phyloP scores from a whole-genome alignment of 345 rosid species.

The Lenwebbia sp. region DNA sequence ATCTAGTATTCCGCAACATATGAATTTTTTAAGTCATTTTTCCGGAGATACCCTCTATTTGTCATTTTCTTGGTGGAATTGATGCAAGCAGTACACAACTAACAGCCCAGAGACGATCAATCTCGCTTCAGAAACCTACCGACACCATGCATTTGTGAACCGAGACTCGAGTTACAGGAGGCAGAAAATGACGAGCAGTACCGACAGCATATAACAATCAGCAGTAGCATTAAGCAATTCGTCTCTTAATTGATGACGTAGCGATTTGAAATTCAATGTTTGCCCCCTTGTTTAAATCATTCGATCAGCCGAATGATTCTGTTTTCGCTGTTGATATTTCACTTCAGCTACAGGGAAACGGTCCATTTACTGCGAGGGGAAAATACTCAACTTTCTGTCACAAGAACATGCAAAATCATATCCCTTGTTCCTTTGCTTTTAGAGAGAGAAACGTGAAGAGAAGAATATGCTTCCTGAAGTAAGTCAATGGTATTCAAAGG shows the following conservation, averaged over 20 bases:
- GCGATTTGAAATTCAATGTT: not conserved
- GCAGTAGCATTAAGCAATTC: not conserved
- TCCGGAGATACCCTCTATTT: rapidly evolving
- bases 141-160: not conserved
- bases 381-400: not conserved
- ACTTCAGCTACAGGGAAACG: not conserved
- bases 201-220: not conserved
- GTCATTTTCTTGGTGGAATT: not conserved
- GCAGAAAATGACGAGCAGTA: not conserved
- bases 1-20: not conserved
- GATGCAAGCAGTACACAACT: not conserved
- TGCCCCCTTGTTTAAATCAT: not conserved
- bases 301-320: not conserved
- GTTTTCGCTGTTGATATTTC: not conserved
- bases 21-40: not conserved
- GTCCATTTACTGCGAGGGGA: not conserved
- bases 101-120: not conserved
- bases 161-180: not conserved
- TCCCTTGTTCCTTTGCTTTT: not conserved
- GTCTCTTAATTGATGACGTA: not conserved
- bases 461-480: not conserved
- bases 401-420: not conserved
- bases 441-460: not conserved
- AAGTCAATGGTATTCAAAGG: not conserved
- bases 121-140: not conserved